A percentile compares a stretch with the other conserved stretches of the same genome.
Conservation (phyloP, 1,284 basidiomycete species). For the Ustilago vetiveriae region DNA sequence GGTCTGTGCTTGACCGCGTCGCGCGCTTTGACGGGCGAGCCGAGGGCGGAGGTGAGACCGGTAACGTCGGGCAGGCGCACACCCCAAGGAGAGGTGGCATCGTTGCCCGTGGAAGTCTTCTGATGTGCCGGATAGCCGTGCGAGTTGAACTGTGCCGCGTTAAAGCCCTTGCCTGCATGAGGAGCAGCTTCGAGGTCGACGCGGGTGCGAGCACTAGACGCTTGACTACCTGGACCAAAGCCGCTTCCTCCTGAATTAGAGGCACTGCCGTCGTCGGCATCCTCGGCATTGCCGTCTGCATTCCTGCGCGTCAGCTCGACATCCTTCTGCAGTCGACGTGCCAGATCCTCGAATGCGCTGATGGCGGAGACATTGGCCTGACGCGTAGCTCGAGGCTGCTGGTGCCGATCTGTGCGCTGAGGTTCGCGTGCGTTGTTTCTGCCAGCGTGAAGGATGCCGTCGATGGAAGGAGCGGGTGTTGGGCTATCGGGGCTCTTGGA, state of each 20-base stretch:
- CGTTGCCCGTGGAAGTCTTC: slow-evolving; percentile 8
- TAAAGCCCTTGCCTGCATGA: slow-evolving; percentile 8
- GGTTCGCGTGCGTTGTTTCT: slow-evolving; percentile 6
- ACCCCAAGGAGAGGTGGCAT: slow-evolving; percentile 26
- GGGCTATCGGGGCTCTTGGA: slow-evolving; percentile 48
- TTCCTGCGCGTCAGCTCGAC: slow-evolving; percentile 32
- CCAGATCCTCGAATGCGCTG: slow-evolving; percentile 43
- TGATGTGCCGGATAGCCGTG: slow-evolving; percentile 33
- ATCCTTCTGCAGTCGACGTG: slow-evolving; percentile 39
- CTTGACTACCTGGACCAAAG: slow-evolving; percentile 49
- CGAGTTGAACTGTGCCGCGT: slow-evolving; percentile 27
- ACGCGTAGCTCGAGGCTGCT: slow-evolving; percentile 20
- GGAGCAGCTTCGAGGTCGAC: slow-evolving; percentile 19
- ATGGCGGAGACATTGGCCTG: slow-evolving; percentile 15
- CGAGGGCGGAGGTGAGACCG: slow-evolving; percentile 49
- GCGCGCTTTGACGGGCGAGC: slow-evolving; percentile 44
- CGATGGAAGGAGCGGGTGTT: slow-evolving; percentile 42
- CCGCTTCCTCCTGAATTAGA: slow-evolving; percentile 50
- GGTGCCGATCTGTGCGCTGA: slow-evolving; percentile 13
- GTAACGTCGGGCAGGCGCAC: slow-evolving; percentile 51
- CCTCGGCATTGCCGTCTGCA: slow-evolving; percentile 16
- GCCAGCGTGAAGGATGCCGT: slow-evolving; percentile 27
- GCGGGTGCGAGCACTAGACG: slow-evolving; percentile 41
- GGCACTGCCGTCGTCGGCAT: slow-evolving; percentile 28
- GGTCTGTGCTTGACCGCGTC: slow-evolving; percentile 41